Percentiles rank a stretch among this genome's conserved stretches.
These are phyloP conservation scores for Eimeria sp. DNA, from an alignment of 169 alveolate species.

Conservation along the genomic window DNA sequence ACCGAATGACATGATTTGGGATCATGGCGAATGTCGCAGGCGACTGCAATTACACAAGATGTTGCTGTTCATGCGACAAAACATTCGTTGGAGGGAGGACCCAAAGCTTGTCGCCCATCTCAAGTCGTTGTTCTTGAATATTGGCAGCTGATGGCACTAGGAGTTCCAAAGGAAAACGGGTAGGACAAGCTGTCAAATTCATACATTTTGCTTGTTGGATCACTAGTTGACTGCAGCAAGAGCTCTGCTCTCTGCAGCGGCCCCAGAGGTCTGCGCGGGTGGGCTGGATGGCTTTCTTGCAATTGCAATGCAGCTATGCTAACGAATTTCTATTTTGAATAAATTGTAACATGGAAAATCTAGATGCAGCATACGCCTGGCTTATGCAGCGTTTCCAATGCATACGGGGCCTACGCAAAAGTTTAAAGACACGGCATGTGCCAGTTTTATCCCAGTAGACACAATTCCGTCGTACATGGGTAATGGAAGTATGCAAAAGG, in stretches of 20 bases:
- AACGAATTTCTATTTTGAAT: background rate
- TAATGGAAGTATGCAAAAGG: background rate
- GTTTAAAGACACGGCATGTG: background rate
- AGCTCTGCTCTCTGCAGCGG: conserved; percentile 39
- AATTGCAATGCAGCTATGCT: conserved; percentile 30
- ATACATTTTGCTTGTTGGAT: background rate
- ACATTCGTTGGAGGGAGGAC: conserved; percentile 69
- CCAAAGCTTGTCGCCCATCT: conserved; percentile 55
- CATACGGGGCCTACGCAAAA: background rate
- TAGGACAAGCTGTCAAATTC: background rate
- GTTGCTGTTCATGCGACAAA: conserved; percentile 69
- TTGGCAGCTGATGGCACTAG: background rate
- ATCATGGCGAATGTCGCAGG: conserved; percentile 29
- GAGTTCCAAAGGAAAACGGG: background rate
- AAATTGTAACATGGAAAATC: background rate
- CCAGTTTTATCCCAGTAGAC: conserved; percentile 1
- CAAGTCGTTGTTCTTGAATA: conserved; percentile 10
- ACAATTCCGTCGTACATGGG: background rate
- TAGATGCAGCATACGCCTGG: background rate
- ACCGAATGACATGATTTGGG: background rate
- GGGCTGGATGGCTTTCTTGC: background rate
- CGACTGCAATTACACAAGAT: conserved; percentile 75
- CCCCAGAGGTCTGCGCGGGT: conserved; percentile 67
- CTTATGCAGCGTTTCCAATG: background rate
- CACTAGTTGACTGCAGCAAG: conserved; percentile 16